Evolutionary conservation across 2,329 filamentous ascomycete species (phyloP).

Genomic region (Ophiocordyceps sinensis): DNA sequence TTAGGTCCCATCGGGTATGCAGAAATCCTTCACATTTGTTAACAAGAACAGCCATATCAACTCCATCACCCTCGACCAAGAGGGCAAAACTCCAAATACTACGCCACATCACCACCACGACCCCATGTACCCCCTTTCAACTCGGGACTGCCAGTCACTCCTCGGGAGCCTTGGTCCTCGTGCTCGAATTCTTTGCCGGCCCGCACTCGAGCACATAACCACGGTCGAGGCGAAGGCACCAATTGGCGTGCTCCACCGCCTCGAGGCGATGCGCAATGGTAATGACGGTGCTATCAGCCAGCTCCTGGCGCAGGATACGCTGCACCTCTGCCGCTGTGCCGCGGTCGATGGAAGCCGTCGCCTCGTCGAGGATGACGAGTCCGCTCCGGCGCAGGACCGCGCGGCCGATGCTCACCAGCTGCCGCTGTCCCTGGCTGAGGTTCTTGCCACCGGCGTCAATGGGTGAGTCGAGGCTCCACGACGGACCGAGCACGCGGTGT

Average conservation of each 20-base stretch:
- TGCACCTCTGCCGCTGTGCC: conserved; percentile 44
- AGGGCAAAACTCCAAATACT: no score
- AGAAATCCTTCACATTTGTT: no score
- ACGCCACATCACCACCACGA: no score
- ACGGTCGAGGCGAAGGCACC: conserved; percentile 36
- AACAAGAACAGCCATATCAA: no score
- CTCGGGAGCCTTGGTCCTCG: neutral
- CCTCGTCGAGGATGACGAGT: conserved; percentile 49
- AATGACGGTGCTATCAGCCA: conserved; percentile 43
- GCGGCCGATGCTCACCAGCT: conserved; percentile 45
- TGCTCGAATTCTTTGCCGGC: conserved; percentile 13
- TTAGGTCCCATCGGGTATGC: no score
- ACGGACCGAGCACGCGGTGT: conserved; percentile 40
- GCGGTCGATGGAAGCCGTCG: conserved; percentile 48
- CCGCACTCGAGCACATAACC: conserved; percentile 36
- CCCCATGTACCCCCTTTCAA: no score
- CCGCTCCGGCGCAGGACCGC: conserved; percentile 46
- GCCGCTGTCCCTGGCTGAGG: conserved; percentile 47
- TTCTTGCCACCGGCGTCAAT: conserved; percentile 48
- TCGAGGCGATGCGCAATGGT: conserved; percentile 53
- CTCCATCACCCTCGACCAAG: no score
- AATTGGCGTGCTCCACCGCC: conserved; percentile 44
- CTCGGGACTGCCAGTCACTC: neutral
- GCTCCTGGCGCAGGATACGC: conserved; percentile 38
- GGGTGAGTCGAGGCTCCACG: conserved; percentile 31